These are phyloP conservation scores for Sphagnum magellanicum DNA, from an alignment of 228 moss, liverwort and hornwort genomes.

Conservation along the genomic window DNA sequence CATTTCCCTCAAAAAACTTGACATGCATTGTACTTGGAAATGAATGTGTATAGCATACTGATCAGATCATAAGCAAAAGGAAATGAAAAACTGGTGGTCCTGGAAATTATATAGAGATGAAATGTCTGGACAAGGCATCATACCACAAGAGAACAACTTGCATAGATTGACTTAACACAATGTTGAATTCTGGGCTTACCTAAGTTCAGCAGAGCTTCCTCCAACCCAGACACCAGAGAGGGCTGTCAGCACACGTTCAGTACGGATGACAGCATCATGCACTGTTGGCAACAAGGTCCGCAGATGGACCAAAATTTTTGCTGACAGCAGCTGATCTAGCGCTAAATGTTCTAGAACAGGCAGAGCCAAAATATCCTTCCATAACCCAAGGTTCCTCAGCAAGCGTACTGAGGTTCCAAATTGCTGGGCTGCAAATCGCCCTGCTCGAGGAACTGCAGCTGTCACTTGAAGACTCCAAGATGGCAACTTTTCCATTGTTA, in stretches of 20 bases:
- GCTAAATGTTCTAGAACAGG: conserved; percentile 82
- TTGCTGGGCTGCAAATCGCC: conserved; percentile 64
- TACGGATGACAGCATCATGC: conserved; percentile 82
- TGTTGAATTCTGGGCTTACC: conserved; percentile 11
- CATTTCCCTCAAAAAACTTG: neutral
- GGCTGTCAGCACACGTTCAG: conserved; percentile 84
- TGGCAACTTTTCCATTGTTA: conserved; percentile 50
- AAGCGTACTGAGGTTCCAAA: conserved; percentile 87
- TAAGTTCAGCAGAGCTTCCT: conserved; percentile 54
- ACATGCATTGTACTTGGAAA: neutral
- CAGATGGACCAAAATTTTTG: conserved; percentile 81
- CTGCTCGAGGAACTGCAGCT: conserved; percentile 70
- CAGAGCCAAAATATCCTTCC: conserved; percentile 78
- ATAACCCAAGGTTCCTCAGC: conserved; percentile 79
- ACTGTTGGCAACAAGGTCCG: conserved; percentile 54
- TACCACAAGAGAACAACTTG: neutral
- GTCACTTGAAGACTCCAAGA: conserved; percentile 79
- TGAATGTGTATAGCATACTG: neutral
- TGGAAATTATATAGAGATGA: neutral
- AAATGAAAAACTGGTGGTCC: neutral
- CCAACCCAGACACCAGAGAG: conserved; percentile 87
- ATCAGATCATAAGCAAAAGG: neutral
- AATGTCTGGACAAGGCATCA: neutral
- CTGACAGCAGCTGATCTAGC: conserved; percentile 71
- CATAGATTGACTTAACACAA: neutral